Evolutionary conservation across 768 basidiomycete genomes (phyloP).

Genomic region (Bullera alba): DNA sequence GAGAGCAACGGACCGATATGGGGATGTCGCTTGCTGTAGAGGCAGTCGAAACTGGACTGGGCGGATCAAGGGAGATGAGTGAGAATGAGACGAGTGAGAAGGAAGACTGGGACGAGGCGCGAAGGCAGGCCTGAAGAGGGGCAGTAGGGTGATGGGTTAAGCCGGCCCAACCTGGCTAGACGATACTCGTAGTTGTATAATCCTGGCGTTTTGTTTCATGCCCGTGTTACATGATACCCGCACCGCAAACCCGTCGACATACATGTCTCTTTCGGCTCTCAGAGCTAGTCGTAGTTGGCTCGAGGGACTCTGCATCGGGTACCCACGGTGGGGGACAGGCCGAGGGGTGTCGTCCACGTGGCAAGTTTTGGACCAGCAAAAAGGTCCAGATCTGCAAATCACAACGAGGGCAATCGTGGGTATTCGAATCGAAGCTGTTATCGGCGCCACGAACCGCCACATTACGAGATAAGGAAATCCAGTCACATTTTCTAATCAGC

Average conservation of each 20-base stretch:
- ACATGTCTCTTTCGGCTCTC: neutral
- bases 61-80: neutral
- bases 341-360: too few relatives aligned
- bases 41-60: neutral
- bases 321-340: too few relatives aligned
- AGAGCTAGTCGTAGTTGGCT: neutral
- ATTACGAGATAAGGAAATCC: too few relatives aligned
- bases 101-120: constrained; percentile 28
- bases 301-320: neutral
- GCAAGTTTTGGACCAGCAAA: too few relatives aligned
- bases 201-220: neutral
- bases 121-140: neutral
- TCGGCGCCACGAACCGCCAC: too few relatives aligned
- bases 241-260: neutral
- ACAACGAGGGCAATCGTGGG: too few relatives aligned
- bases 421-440: too few relatives aligned
- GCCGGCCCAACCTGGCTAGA: neutral
- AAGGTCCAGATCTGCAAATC: too few relatives aligned
- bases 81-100: constrained; percentile 3
- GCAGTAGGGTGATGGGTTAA: neutral
- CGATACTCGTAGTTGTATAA: neutral
- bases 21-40: neutral
- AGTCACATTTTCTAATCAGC: too few relatives aligned
- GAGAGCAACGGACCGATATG: neutral
- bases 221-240: neutral